phyloP scores from a whole-genome alignment of 2,329 filamentous ascomycete species.

The Myriosclerotinia duriaeana region DNA sequence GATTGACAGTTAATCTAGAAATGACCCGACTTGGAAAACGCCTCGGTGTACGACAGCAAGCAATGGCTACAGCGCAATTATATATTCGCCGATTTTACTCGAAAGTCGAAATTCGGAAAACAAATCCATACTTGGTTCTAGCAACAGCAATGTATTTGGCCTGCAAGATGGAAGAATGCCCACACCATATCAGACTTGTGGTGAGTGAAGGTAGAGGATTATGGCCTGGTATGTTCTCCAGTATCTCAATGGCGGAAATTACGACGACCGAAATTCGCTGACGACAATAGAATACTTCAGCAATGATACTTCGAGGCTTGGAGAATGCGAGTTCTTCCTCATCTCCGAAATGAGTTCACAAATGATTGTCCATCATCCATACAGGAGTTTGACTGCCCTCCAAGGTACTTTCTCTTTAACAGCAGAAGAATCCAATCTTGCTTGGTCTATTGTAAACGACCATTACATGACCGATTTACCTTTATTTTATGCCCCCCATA shows the following conservation, averaged over 20 bases:
- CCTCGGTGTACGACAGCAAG: constrained; percentile 83
- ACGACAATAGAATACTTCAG: constrained; percentile 55
- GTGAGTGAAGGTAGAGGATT: constrained; percentile 81
- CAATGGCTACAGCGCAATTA: constrained; percentile 88
- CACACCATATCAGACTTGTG: constrained; percentile 91
- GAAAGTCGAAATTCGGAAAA: constrained; percentile 84
- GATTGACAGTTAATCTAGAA: constrained; percentile 50
- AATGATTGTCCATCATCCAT: constrained; percentile 72
- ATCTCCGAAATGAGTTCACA: constrained; percentile 75
- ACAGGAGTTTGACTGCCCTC: constrained; percentile 65
- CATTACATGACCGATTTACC: constrained; percentile 71
- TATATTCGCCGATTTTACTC: constrained; percentile 94
- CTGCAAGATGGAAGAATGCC: constrained; percentile 97
- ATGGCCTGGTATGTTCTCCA: constrained; percentile 62
- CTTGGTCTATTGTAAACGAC: constrained; percentile 72
- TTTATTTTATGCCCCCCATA: constrained; percentile 65
- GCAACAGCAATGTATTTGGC: constrained; percentile 94
- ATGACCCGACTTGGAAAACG: constrained; percentile 81
- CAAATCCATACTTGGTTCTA: constrained; percentile 89
- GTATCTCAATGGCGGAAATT: not conserved
- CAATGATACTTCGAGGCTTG: constrained; percentile 65
- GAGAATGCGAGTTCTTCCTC: constrained; percentile 72
- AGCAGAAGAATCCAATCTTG: constrained; percentile 62
- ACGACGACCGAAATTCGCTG: constrained; percentile 6
- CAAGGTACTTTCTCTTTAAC: constrained; percentile 59